Evolutionary conservation across 306 rosid species (phyloP), one percentile per base, ranked within the genome.

Genomic region (Luffa aegyptiaca): DNA sequence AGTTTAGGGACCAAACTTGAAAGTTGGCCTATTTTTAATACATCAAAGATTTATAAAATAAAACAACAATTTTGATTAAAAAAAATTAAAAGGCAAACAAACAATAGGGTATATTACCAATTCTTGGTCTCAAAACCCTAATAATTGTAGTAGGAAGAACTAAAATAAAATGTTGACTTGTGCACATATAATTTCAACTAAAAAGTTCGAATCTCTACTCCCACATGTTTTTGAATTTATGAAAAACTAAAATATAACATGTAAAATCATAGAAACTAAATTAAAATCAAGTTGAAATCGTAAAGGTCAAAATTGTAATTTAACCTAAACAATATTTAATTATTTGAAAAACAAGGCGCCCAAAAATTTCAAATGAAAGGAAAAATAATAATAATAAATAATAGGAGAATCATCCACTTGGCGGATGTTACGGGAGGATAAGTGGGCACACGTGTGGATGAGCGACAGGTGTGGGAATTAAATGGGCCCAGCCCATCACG

Each of bases 391-490:
- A 12, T 62, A 31, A 51, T 16, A 64, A 64, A 37, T 37, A 5
- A 42, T 2, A 41, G 18, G 75, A 69, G 8, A 69, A 69, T 45
- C 6, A 45, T 70, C 76, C 56, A 70, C 76, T 70, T 10, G 77
- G 61, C 78, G 45, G 61, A 73, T 73, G 78, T 26, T 73, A 49
- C 45, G 78, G 78, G 44, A 65, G 73, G 45, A n/a, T 18, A 37
- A 56, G 72, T 88, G 84, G 45, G 62, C 31, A 53, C 98, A 92
- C 97, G 96, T 92, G 98, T 89, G 89, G 92, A 88, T 84, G 92
- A 80, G 79, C 58, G 86, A 92, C 92, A 82, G 80, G 80, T 84
- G 36, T 80, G 82, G 11, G 68, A 82, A 81, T 89, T 86, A 12
- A 81, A 52, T 49, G 96, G 92, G 65, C 90, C 92, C 78, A 68